Base-by-base conservation (phyloP, 345 rosid species). In the Lenwebbia sp. region DNA sequence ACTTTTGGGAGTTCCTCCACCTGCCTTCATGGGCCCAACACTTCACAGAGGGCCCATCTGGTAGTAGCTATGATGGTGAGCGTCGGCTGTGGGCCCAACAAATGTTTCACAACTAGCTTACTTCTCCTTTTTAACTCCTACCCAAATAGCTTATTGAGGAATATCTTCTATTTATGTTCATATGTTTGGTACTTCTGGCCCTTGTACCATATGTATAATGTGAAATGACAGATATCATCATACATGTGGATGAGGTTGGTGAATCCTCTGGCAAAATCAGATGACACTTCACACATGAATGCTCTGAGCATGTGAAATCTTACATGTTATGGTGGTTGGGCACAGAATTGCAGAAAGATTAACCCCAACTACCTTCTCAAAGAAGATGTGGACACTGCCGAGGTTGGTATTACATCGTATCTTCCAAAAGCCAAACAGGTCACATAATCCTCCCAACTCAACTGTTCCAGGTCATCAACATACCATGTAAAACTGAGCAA, bases 321-420 rank as follows among this genome's bases (percentile, higher is more conserved):
- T 70, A 70, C 47, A 70, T 37, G 47, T 70, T 5, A 21, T 21
- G 84, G 87, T 87, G 10, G 88, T 87, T 81, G 88, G 88, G 82
- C 51, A 70, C 81, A 81, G 57, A 52, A 56, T 49, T 85, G 30
- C 82, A 54, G 54, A 83, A 40, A n/a, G 47, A 86, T 33, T 85
- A 84, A 85, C 53, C 28, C 87, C 88, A 89, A 74, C 90, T 19
- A 85, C 88, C 86, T 81, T 81, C 82, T 81, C 84, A 41, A 58
- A 51, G 90, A 62, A 54, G 88, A 58, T 40, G 89, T 84, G 30
- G 89, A 87, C 85, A 84, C 58, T 54, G 57, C 86, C 55, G 54
- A 54, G 84, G 86, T 83, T 50, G 85, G 47, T 70, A 19, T 25
- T 65, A 83, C 44, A 83, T 70, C 19, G 12, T 33, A 41, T 37